Base-by-base conservation (phyloP, 768 basidiomycete genomes). In the Calocybe indica region DNA sequence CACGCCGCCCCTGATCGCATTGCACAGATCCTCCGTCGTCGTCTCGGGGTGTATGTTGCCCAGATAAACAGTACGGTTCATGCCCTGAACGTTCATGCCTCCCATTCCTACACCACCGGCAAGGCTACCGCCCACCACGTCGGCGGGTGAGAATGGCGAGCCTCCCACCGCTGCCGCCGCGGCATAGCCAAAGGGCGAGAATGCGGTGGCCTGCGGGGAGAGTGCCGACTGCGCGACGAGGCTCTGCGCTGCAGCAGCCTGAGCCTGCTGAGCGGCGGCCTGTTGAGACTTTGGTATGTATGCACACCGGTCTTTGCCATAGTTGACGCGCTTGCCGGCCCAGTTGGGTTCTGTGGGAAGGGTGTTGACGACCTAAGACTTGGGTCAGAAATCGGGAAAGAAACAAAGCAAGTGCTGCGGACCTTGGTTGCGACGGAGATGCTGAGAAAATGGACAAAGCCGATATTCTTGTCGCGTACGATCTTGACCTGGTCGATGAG, bases 401-500 rank as follows among this genome's bases (percentile, higher is more conserved):
- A 7, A 13, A 47, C 11, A 30, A 48, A 47, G 53, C 1, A 29
- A 0, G 28, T 43, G 52, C 28, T 50, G 66, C 76, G 7, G 46
- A 92, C 92, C 88, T 98, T 97, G 55, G 88, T 94, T 11, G 96
- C 96, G 37, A 90, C 82, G 14, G 88, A 79, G 63, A 99, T 96
- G 64, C 88, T 92, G 60, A 99, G 72, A 74, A 98, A 98, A 68
- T 99, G 96, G 13, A 99, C 93, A 63, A 99, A 99, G 2, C 94
- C 96, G 49, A 98, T 98, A 60, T 96, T 96, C 78, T 97, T 97
- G 73, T 99, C 96, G 52, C 95, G 72, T 44, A 98, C 96, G 61
- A 99, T 97, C 79, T 99, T 99, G 63, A 99, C 94, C 64, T 98
- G 95, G 68, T 99, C 96, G 58, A 99, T 97, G 29, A 95, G 74